Evolutionary conservation across 371 early-diverging fungal genomes (phyloP).

Genomic region (Massospora cicadina): DNA sequence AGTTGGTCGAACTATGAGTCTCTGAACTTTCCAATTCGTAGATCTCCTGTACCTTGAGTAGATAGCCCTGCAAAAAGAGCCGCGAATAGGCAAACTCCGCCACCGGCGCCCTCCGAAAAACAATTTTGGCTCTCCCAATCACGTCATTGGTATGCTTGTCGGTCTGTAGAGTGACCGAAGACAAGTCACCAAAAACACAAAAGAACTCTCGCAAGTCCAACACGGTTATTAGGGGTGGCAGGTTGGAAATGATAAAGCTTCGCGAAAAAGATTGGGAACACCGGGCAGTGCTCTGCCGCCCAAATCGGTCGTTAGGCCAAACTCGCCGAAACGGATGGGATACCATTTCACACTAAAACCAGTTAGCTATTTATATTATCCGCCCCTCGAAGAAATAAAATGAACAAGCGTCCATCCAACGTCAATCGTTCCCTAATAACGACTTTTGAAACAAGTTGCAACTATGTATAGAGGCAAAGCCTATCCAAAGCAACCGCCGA

Average conservation of each 20-base stretch:
- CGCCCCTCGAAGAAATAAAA: too few relatives aligned
- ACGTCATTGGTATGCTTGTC: background rate
- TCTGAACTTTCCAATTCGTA: background rate
- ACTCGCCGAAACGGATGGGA: background rate
- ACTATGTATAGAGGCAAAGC: too few relatives aligned
- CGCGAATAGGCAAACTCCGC: background rate
- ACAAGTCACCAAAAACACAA: background rate
- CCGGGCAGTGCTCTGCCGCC: background rate
- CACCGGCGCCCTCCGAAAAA: background rate
- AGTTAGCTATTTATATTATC: too few relatives aligned
- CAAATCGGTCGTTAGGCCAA: background rate
- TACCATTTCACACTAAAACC: too few relatives aligned
- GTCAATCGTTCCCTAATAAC: too few relatives aligned
- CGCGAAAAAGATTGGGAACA: background rate
- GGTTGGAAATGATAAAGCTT: background rate
- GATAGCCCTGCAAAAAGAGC: background rate
- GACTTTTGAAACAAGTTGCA: too few relatives aligned
- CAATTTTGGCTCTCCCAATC: background rate
- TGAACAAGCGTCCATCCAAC: too few relatives aligned
- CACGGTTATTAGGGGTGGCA: background rate
- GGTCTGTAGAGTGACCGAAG: background rate
- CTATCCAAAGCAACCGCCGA: too few relatives aligned
- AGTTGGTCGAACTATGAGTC: background rate
- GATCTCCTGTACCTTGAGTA: background rate
- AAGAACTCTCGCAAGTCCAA: background rate